phyloP scores from a whole-genome alignment of 768 basidiomycete species.

The Kwoniella heveanensis region DNA sequence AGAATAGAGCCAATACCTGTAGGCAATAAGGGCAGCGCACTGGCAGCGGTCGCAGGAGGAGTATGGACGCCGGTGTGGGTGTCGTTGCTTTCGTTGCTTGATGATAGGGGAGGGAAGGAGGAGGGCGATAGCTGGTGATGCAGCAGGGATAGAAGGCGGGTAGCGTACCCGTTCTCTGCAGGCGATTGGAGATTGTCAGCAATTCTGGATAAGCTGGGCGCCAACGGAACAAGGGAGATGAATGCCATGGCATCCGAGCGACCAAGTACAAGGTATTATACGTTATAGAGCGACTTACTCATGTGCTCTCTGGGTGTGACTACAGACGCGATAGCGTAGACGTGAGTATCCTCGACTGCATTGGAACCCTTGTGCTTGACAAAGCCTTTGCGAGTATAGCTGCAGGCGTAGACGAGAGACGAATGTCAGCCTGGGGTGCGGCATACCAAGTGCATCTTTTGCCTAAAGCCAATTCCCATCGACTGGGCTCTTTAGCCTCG shows the following conservation, averaged over 20 bases:
- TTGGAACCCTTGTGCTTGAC: constrained; percentile 23
- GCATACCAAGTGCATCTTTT: too few relatives aligned
- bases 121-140: constrained; percentile 32
- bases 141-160: constrained; percentile 34
- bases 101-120: constrained; percentile 29
- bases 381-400: constrained; percentile 27
- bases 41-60: neutral
- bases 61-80: constrained; percentile 15
- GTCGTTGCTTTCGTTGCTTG: neutral
- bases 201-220: too few relatives aligned
- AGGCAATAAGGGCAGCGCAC: neutral
- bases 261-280: too few relatives aligned
- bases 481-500: too few relatives aligned
- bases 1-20: constrained; percentile 34
- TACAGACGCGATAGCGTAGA: constrained; percentile 43
- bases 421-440: neutral
- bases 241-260: too few relatives aligned
- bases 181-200: neutral
- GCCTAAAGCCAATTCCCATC: too few relatives aligned
- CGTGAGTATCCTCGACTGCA: constrained; percentile 17
- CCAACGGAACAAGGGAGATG: neutral
- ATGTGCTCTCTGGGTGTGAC: constrained; percentile 37
- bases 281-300: constrained; percentile 22
- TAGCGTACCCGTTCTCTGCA: constrained; percentile 43
- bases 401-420: constrained; percentile 5